phyloP scores from a whole-genome alignment of 805 yeast species.

The Brettanomyces anomalus region DNA sequence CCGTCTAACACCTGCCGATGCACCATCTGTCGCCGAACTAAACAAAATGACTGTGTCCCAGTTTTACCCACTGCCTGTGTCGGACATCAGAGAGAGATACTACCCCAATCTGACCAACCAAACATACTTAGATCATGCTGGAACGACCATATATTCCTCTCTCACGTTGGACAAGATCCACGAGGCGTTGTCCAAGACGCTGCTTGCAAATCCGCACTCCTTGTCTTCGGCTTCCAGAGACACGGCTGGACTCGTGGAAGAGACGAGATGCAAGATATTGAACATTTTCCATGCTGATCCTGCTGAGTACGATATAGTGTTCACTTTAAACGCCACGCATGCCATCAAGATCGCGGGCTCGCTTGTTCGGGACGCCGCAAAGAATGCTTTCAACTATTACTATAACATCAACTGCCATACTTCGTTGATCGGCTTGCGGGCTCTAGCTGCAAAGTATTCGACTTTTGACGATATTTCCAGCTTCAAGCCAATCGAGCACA shows the following conservation, averaged over 20 bases:
- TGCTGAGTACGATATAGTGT: slow-evolving; percentile 28
- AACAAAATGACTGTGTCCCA: too few relatives aligned
- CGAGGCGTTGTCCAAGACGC: slow-evolving; percentile 13
- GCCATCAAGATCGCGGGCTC: slow-evolving; percentile 28
- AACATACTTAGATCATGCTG: slow-evolving; percentile 36
- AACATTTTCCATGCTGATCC: slow-evolving; percentile 28
- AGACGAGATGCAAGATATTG: slow-evolving; percentile 23
- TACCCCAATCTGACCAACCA: slow-evolving; percentile 18
- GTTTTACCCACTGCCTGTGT: neutral
- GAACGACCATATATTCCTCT: slow-evolving; percentile 28
- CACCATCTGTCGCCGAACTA: too few relatives aligned
- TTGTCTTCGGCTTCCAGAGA: slow-evolving; percentile 24
- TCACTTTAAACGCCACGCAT: slow-evolving; percentile 32
- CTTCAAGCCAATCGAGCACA: neutral
- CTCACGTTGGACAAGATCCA: slow-evolving; percentile 20
- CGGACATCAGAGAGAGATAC: slow-evolving; percentile 5
- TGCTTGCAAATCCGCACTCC: slow-evolving; percentile 36
- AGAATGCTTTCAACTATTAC: slow-evolving; percentile 11
- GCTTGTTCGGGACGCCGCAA: slow-evolving; percentile 17
- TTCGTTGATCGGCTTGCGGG: slow-evolving; percentile 32
- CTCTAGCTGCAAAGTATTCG: slow-evolving; percentile 9
- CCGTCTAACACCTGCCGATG: too few relatives aligned
- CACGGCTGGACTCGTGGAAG: slow-evolving; percentile 19
- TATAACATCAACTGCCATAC: slow-evolving; percentile 32
- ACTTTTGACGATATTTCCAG: slow-evolving; percentile 10